phyloP scores from a whole-genome alignment of 2,329 filamentous ascomycete genomes.

The Aspergillus texensis region DNA sequence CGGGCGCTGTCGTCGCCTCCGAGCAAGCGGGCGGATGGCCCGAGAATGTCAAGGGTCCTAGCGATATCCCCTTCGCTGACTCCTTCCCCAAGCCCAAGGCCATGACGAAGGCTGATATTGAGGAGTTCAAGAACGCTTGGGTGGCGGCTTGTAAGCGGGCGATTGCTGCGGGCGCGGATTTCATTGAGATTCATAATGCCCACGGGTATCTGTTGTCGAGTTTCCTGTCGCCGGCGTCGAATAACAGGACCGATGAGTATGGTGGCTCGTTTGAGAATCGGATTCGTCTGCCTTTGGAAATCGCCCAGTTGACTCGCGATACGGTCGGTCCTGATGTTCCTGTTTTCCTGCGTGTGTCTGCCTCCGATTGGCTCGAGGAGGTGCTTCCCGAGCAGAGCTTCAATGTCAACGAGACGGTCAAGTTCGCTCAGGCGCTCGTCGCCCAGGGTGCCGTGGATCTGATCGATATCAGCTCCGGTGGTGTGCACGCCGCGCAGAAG shows the following conservation, averaged over 20 bases:
- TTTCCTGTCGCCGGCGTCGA: conserved; percentile 71
- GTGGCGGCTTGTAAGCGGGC: conserved; percentile 61
- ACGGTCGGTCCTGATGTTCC: conserved; percentile 70
- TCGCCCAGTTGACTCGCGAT: conserved; percentile 63
- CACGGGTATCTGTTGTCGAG: conserved; percentile 75
- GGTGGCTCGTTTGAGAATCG: conserved; percentile 64
- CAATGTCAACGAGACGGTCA: conserved; percentile 66
- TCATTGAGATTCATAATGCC: conserved; percentile 78
- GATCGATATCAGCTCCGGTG: conserved; percentile 78
- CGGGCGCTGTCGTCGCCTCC: conserved; percentile 41
- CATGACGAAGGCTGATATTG: conserved; percentile 70
- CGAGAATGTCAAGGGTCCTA: conserved; percentile 59
- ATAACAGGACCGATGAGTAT: conserved; percentile 64
- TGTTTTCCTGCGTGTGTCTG: conserved; percentile 72
- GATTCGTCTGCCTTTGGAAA: conserved; percentile 66
- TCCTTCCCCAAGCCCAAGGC: conserved; percentile 65
- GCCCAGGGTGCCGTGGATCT: conserved; percentile 72
- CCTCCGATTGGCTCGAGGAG: conserved; percentile 74
- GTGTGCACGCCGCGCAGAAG: conserved; percentile 60
- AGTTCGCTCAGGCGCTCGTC: conserved; percentile 68
- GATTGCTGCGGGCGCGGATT: conserved; percentile 71
- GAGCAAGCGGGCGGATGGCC: conserved; percentile 58
- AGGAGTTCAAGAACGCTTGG: conserved; percentile 64
- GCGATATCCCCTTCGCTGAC: conserved; percentile 64
- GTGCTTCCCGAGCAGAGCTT: conserved; percentile 63